phyloP scores from a whole-genome alignment of 2,329 filamentous ascomycete species.

The Neonectria coccinea region DNA sequence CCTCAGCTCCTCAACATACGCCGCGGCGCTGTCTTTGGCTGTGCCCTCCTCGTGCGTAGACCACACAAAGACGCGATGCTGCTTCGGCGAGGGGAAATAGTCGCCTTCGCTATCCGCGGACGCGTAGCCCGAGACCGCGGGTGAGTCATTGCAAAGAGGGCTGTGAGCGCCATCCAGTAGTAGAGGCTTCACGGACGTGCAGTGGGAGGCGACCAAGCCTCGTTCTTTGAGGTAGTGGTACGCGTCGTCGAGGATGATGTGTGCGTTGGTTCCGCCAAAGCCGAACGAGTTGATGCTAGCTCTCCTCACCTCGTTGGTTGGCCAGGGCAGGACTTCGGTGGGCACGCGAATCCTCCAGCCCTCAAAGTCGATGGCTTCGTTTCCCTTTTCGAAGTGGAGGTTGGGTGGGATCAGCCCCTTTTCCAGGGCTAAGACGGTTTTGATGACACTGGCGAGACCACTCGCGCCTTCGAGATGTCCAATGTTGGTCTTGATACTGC shows the following conservation, averaged over 20 bases:
- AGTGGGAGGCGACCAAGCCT: constrained; percentile 1
- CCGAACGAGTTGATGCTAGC: constrained; percentile 48
- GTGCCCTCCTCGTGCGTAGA: constrained; percentile 20
- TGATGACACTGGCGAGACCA: constrained; percentile 44
- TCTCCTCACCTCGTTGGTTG: constrained; percentile 4
- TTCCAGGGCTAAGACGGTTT: constrained; percentile 41
- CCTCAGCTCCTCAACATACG: constrained; percentile 3
- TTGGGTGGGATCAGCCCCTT: constrained; percentile 41
- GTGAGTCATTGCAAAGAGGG: background rate
- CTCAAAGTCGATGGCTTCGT: constrained; percentile 41
- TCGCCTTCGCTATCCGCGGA: constrained; percentile 10
- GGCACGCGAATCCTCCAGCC: constrained; percentile 43
- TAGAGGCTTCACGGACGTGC: constrained; percentile 7
- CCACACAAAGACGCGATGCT: constrained; percentile 19
- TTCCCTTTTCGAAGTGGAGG: constrained; percentile 36
- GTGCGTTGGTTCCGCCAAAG: constrained; percentile 45
- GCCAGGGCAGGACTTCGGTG: constrained; percentile 28
- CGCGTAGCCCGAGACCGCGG: constrained; percentile 6
- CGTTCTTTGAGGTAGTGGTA: constrained; percentile 20
- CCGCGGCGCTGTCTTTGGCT: constrained; percentile 5
- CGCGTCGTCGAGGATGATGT: constrained; percentile 40
- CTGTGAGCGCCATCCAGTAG: constrained; percentile 1
- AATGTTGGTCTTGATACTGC: constrained; percentile 59
- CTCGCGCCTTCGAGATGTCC: constrained; percentile 43
- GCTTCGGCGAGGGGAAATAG: constrained; percentile 1